Evolutionary conservation across 176 grass and related monocot genomes (phyloP), one percentile per base, ranked within the genome.

Genomic region (Lolium rigidum): DNA sequence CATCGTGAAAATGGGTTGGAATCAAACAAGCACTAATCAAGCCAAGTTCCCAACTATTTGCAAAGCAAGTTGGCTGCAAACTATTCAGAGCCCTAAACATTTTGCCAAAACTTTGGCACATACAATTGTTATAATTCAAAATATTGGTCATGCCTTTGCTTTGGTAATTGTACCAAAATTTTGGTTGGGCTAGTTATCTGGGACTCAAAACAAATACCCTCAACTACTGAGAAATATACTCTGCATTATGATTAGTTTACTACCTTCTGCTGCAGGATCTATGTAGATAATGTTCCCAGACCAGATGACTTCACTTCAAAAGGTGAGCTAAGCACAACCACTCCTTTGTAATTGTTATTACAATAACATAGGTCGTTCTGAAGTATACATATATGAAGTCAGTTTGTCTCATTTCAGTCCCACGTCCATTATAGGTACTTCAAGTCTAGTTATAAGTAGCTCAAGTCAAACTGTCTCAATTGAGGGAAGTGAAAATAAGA

Each of bases 251-350:
- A 71, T 21, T 12, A 69, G 39, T 6, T 71, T 71, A 71, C 68
- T 46, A 12, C 9, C 10, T 71, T 46, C 38, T 44, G 18, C 39
- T 71, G 68, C 39, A 71, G 68, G 4, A n/a, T 18, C 38, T 43
- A 39, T 44, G 4, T 71, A 4, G 1, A 71, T 0, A 44, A 67
- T 67, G 2, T 20, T 2, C 68, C 59, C 21, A 20, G 21, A 71
- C 68, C 68, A n/a, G 41, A 43, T 43, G 41, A 5, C 4, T 7
- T 43, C 18, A 5, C 39, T 21, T 43, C 18, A 12, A 10, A 71
- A 71, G 38, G 68, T 71, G 39, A 71, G 37, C 18, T 70, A 69
- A 69, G 35, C 67, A 70, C 9, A 70, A 70, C 4, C 38, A 44
- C 39, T 6, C 68, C 18, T 71, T 6, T 11, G 18, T 71, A 71